Percentiles rank a stretch among this genome's conserved stretches.
phyloP scores from a whole-genome alignment of 1,139 yeast genomes.

The Taphrina populina region DNA sequence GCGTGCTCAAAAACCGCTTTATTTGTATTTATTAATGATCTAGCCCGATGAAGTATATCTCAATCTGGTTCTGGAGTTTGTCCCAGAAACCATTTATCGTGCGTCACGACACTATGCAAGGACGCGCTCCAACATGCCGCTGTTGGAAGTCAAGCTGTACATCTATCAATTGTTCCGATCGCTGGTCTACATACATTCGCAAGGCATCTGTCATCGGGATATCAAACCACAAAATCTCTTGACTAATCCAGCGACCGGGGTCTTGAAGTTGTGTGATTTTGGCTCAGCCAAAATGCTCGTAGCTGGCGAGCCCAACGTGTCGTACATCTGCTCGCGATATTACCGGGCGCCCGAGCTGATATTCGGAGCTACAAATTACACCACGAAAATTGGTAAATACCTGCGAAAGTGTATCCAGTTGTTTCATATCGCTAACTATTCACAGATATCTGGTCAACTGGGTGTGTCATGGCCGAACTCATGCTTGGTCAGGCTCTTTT shows the following conservation, averaged over 20 bases:
- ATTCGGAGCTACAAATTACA: conserved; percentile 86
- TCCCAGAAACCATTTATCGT: conserved; percentile 91
- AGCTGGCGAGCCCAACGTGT: conserved; percentile 89
- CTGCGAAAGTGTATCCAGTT: not conserved
- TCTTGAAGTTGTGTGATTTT: conserved; percentile 89
- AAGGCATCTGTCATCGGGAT: conserved; percentile 94
- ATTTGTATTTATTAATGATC: not conserved
- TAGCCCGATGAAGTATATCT: conserved; percentile 68
- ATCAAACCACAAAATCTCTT: conserved; percentile 93
- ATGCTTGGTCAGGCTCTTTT: conserved; percentile 92
- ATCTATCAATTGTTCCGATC: conserved; percentile 91
- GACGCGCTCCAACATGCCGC: conserved; percentile 75
- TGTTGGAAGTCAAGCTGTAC: conserved; percentile 81
- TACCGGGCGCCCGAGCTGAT: conserved; percentile 93
- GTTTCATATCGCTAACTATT: not conserved
- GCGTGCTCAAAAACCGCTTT: not conserved
- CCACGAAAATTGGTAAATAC: conserved; percentile 69
- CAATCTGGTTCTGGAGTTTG: conserved; percentile 82
- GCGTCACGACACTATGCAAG: conserved; percentile 83
- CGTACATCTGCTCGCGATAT: conserved; percentile 93
- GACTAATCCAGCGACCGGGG: conserved; percentile 70
- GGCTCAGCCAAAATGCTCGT: conserved; percentile 96
- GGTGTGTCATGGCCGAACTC: conserved; percentile 96
- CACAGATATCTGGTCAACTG: conserved; percentile 90
- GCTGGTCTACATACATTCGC: conserved; percentile 82